Evolutionary conservation across 2,329 filamentous ascomycete species (phyloP), one percentile per base, ranked within the genome.

Genomic region (Truncatella angustata): DNA sequence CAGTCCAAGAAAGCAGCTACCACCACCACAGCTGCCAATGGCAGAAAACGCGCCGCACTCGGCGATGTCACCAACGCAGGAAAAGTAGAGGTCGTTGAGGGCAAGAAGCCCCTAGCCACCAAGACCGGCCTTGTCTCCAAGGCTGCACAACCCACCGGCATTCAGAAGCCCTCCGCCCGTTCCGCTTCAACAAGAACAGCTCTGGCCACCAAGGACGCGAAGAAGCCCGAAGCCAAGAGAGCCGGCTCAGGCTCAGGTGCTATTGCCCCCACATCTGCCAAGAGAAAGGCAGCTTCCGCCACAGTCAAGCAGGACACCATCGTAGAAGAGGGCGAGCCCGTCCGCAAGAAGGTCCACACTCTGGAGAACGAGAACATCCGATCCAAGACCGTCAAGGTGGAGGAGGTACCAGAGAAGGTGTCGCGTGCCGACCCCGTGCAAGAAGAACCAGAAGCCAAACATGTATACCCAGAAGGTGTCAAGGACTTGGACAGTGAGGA

Each of bases 11-110:
- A 86, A 70, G 72, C 78, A 24, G 70, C 75, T 45, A 77, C 73
- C 60, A 69, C 70, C 52, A 73, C 76, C 48, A 70, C 77, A 63
- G 71, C 78, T 44, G 78, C 77, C 55, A 66, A 63, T 44, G 70
- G 71, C 52, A 82, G 88, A 66, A 94, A 89, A 76, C 90, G 94
- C 66, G 83, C 88, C 63, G 92, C 90, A 45, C 81, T 99, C 34
- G 91, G 90, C 53, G 94, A 99, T 76, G 88, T 97, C 62, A 97
- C 91, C 82, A 99, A 99, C 74, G 88, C 96, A 58, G 85, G 85
- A 63, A 97, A 97, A 71, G 80, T 81, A 44, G 88, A 90, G 50
- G 78, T 72, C 5, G 75, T 79, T 56, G 88, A 90, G 51, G 83
- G 80, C 60, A 96, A 95, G 79, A 96, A 96, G 79, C 73, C 77